Percentiles rank a stretch among this genome's conserved stretches.
Conservation (phyloP, 768 basidiomycete species). For the Rubroboletus pulcherrimus region DNA sequence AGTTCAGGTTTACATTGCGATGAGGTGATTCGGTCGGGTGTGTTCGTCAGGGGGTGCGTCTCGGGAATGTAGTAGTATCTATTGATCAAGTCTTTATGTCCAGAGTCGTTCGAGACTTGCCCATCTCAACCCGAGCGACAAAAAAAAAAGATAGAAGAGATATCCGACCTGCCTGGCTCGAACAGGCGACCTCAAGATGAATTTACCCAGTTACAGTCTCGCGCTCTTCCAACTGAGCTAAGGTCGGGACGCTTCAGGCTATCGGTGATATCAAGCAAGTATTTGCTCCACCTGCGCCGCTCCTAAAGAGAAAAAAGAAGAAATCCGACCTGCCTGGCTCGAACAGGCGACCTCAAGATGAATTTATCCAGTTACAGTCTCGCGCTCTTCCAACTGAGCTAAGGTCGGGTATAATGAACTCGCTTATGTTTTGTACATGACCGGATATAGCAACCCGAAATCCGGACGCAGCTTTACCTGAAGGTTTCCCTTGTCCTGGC, state of each 20-base stretch:
- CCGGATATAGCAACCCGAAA: neutral
- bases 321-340: slow-evolving; percentile 38
- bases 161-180: slow-evolving; percentile 39
- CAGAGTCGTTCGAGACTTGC: too few relatives aligned
- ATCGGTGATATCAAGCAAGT: neutral
- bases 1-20: neutral
- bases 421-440: neutral
- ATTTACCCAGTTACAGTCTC: slow-evolving; percentile 36
- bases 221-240: slow-evolving; percentile 50
- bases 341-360: slow-evolving; percentile 46
- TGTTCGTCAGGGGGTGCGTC: neutral
- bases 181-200: slow-evolving; percentile 45
- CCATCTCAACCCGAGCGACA: neutral
- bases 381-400: slow-evolving; percentile 50
- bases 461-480: too few relatives aligned
- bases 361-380: slow-evolving; percentile 38
- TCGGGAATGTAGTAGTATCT: neutral
- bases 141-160: neutral
- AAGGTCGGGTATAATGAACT: slow-evolving; percentile 13
- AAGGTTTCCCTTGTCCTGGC: neutral
- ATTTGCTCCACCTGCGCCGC: neutral
- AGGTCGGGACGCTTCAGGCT: slow-evolving; percentile 10
- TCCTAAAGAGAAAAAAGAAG: neutral
- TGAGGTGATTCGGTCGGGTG: neutral
- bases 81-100: neutral